phyloP scores from a whole-genome alignment of 352 stramenopile genomes.

The Phytophthora uliginosa region DNA sequence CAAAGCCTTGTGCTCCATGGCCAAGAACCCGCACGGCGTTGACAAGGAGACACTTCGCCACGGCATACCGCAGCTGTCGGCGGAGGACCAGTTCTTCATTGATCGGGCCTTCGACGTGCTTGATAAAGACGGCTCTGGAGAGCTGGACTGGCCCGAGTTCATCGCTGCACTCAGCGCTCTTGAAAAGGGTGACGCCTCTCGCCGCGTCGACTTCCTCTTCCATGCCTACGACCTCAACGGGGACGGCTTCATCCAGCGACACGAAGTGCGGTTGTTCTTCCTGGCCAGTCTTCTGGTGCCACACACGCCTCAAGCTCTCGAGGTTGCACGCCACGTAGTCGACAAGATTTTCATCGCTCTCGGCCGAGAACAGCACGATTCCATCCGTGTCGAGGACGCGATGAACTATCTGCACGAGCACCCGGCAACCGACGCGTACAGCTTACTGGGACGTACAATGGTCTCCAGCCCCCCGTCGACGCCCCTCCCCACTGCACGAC shows the following conservation, averaged over 20 bases:
- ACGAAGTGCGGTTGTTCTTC: slow-evolving; percentile 73
- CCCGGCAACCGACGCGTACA: slow-evolving; percentile 64
- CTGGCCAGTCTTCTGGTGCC: slow-evolving; percentile 62
- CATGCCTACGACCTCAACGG: slow-evolving; percentile 82
- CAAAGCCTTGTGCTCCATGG: slow-evolving; percentile 78
- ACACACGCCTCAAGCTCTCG: slow-evolving; percentile 49
- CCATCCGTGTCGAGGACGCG: slow-evolving; percentile 57
- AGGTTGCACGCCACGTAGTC: slow-evolving; percentile 69
- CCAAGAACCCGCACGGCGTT: slow-evolving; percentile 50
- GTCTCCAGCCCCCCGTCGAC: slow-evolving; percentile 38
- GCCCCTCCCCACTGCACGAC: slow-evolving; percentile 8
- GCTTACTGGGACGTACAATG: slow-evolving; percentile 77
- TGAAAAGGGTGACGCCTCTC: slow-evolving; percentile 64
- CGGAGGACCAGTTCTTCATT: slow-evolving; percentile 83
- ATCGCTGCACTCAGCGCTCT: slow-evolving; percentile 73
- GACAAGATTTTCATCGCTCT: slow-evolving; percentile 71
- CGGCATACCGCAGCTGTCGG: slow-evolving; percentile 64
- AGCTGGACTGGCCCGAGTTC: slow-evolving; percentile 82
- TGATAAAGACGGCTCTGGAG: slow-evolving; percentile 66
- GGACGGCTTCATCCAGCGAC: slow-evolving; percentile 65
- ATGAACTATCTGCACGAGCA: slow-evolving; percentile 60
- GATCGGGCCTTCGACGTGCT: slow-evolving; percentile 78
- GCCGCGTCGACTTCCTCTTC: slow-evolving; percentile 75
- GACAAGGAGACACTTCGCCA: slow-evolving; percentile 78
- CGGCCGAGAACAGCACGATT: slow-evolving; percentile 45